phyloP scores from a whole-genome alignment of 192 early-diverging fungal genomes.

The Coemansia sp. region DNA sequence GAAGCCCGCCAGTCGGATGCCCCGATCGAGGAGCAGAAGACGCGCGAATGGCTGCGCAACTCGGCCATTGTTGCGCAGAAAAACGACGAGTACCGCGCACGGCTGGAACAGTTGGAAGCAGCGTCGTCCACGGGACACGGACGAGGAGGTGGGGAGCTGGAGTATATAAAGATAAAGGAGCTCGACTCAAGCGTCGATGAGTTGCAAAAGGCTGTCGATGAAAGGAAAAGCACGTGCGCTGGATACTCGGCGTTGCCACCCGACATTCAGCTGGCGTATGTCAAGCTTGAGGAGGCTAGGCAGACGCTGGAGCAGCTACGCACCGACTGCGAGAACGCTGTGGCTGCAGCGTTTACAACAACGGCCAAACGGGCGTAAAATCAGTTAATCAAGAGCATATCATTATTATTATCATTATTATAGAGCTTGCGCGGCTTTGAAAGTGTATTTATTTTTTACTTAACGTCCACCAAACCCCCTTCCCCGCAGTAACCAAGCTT shows the following conservation, averaged over 20 bases:
- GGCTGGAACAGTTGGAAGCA: slow-evolving; percentile 18
- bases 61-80: slow-evolving; percentile 38
- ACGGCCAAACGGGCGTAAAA: not conserved
- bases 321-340: slow-evolving; percentile 34
- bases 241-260: slow-evolving; percentile 43
- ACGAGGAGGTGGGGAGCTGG: slow-evolving; percentile 10
- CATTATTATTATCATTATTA: not conserved
- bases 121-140: not conserved
- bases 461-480: too few species aligned
- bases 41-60: slow-evolving; percentile 50
- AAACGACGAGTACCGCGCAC: slow-evolving; percentile 29
- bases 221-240: slow-evolving; percentile 17
- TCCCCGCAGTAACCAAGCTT: too few species aligned
- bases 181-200: slow-evolving; percentile 13
- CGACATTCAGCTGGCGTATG: slow-evolving; percentile 34
- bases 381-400: not conserved
- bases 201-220: slow-evolving; percentile 11
- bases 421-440: too few species aligned
- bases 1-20: slow-evolving; percentile 12
- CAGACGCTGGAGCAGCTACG: slow-evolving; percentile 32
- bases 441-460: too few species aligned
- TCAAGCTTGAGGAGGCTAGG: slow-evolving; percentile 45
- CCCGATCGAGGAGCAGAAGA: slow-evolving; percentile 47
- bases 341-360: slow-evolving; percentile 26
- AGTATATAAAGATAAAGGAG: slow-evolving; percentile 26